Evolutionary conservation across 805 yeast species (phyloP).

Genomic region (Candida yuanshanica): DNA sequence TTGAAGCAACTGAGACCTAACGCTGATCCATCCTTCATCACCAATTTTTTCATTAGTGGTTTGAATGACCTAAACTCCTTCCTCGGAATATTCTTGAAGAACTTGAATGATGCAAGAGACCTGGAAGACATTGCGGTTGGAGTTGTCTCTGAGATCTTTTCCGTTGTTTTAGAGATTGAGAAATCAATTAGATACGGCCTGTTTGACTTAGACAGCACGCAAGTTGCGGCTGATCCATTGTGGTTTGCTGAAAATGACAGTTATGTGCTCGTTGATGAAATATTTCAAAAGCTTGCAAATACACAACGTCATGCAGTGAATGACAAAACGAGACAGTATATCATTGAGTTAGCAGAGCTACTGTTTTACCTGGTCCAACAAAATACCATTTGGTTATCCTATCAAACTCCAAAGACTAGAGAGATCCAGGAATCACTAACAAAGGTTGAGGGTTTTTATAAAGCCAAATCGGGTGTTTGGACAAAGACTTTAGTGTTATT

Average conservation of each 20-base stretch:
- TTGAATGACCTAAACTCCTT: constrained; percentile 23
- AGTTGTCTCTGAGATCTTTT: constrained; percentile 22
- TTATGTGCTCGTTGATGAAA: constrained; percentile 34
- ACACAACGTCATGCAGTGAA: constrained; percentile 6
- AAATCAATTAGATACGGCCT: constrained; percentile 27
- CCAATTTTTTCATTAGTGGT: constrained; percentile 22
- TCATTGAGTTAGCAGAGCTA: constrained; percentile 34
- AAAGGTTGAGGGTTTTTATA: constrained; percentile 19
- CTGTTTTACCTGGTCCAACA: constrained; percentile 36
- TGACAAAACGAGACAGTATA: constrained; percentile 13
- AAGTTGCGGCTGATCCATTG: constrained; percentile 27
- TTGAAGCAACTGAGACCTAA: constrained; percentile 4
- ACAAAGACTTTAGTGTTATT: constrained; percentile 47
- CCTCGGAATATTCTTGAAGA: constrained; percentile 21
- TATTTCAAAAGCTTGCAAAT: constrained; percentile 29
- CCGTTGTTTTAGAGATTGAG: constrained; percentile 36
- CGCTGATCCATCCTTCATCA: constrained; percentile 12
- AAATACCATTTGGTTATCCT: constrained; percentile 28
- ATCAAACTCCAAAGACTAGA: constrained; percentile 17
- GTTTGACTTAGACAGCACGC: constrained; percentile 28
- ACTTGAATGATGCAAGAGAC: constrained; percentile 9
- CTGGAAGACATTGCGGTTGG: constrained; percentile 19
- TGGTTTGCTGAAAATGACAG: constrained; percentile 46
- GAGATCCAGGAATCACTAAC: constrained; percentile 16
- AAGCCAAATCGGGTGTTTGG: constrained; percentile 45